A percentile compares a stretch with the other conserved stretches of the same genome.
These are phyloP conservation scores for Mycena vulgaris DNA, from an alignment of 768 basidiomycete species.

Conservation along the genomic window DNA sequence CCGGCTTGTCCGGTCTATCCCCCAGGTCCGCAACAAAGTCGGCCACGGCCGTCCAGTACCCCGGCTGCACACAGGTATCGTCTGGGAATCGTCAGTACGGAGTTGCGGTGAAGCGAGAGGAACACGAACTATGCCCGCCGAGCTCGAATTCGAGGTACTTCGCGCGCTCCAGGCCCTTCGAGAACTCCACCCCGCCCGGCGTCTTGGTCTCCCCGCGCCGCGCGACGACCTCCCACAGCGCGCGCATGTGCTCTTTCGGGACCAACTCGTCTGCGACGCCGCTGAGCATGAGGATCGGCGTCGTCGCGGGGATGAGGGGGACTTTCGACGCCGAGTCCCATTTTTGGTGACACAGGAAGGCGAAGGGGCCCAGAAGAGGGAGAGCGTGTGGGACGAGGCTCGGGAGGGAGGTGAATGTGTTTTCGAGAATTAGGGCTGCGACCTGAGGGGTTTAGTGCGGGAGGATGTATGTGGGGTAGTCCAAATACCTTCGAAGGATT, in stretches of 20 bases:
- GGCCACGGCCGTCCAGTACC: conserved; percentile 68
- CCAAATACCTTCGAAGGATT: conserved; percentile 76
- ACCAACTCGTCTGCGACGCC: conserved; percentile 83
- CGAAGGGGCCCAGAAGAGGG: conserved; percentile 79
- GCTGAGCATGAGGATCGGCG: conserved; percentile 87
- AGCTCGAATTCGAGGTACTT: conserved; percentile 69
- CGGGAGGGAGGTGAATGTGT: conserved; percentile 91
- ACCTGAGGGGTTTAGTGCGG: conserved; percentile 62
- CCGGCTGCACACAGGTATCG: conserved; percentile 69
- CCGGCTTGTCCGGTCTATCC: conserved; percentile 11
- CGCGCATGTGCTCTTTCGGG: conserved; percentile 82
- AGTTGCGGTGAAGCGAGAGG: neutral
- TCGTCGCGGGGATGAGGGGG: conserved; percentile 70
- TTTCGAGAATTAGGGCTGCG: conserved; percentile 88
- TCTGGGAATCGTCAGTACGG: conserved; percentile 50
- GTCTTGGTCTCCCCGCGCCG: conserved; percentile 65
- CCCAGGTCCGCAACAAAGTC: conserved; percentile 59
- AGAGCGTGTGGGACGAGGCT: conserved; percentile 86
- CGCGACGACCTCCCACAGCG: conserved; percentile 76
- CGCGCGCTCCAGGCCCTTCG: conserved; percentile 67
- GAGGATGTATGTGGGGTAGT: neutral
- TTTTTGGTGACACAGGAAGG: conserved; percentile 88
- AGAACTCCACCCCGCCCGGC: conserved; percentile 55
- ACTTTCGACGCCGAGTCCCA: conserved; percentile 87
- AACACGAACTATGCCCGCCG: conserved; percentile 68